Base-by-base conservation (phyloP, 345 rosid genomes). In the Pugionium cornutum region DNA sequence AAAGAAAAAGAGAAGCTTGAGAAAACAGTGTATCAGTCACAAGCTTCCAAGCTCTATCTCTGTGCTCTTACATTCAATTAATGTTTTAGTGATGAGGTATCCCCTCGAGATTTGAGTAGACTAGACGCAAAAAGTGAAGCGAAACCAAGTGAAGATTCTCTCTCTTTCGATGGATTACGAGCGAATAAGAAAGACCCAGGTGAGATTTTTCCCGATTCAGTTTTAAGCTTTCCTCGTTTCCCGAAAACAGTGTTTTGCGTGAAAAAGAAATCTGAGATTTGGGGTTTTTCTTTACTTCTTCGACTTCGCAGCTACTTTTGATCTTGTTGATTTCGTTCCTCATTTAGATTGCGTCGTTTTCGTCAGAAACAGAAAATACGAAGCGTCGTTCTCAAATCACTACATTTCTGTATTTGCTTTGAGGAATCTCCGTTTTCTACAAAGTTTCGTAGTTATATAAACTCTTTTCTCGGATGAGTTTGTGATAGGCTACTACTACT, bases 181-280 rank as follows among this genome's bases (percentile, higher is more conserved):
- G 70, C 86, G 97, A 82, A 91, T 91, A 78, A 77, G 79, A 69
- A 84, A 79, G 69, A 83, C 86, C 47, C 89, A 74, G 87, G 89
- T 84, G 63, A 73, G 62, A 40, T 1, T 55, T 37, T 49, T 44
- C 40, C 6, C 40, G 52, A 49, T 71, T 73, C 43, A 11, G 67
- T 66, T 68, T 57, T 63, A 69, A 77, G 50, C 41, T 66, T 68
- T 54, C 51, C 69, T 40, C 50, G 58, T 39, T 64, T 72, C 9
- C 32, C 47, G 33, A 18, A 55, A 49, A 53, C 60, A 40, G 72
- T 59, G 54, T 65, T 65, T 39, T 61, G 77, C 56, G 73, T 69
- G 41, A 11, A 31, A 51, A 7, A 30, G 2, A 54, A 62, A 65
- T 53, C 68, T 18, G 70, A 60, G 25, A 66, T 53, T 53, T 58